Evolutionary conservation across 2,329 filamentous ascomycete genomes (phyloP).

Genomic region (Paecilomyces fulvus): DNA sequence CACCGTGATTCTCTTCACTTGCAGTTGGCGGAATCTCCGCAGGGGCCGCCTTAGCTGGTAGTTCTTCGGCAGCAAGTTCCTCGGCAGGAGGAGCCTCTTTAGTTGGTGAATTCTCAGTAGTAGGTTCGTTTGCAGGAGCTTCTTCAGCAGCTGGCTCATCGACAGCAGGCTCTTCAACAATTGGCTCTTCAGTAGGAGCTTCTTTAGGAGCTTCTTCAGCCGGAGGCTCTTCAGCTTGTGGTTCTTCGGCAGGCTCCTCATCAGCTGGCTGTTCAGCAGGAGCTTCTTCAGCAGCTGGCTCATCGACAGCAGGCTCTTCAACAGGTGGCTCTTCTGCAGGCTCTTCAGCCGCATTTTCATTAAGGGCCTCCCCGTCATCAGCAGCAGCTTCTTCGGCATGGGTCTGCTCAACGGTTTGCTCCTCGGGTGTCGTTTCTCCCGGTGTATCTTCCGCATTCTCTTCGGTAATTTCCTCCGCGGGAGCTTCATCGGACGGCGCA

Average conservation of each 20-base stretch:
- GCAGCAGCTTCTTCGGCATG: slow-evolving; percentile 10
- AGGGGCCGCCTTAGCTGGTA: slow-evolving; percentile 9
- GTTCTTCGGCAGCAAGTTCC: slow-evolving; percentile 7
- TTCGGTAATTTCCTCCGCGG: slow-evolving; percentile 5
- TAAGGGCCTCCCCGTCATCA: slow-evolving; percentile 6
- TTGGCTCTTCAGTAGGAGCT: slow-evolving; percentile 7
- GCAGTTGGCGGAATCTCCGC: slow-evolving; percentile 1
- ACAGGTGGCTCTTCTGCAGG: slow-evolving; percentile 5
- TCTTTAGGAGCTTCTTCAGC: slow-evolving; percentile 6
- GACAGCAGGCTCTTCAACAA: slow-evolving; percentile 8
- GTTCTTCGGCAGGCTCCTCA: neutral
- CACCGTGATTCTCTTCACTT: slow-evolving; percentile 4
- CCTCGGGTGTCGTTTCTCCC: slow-evolving; percentile 6
- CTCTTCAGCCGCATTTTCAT: slow-evolving; percentile 8
- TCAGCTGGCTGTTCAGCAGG: slow-evolving; percentile 5
- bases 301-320: slow-evolving; percentile 9
- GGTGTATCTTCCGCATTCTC: slow-evolving; percentile 10
- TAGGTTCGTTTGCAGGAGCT: slow-evolving; percentile 6
- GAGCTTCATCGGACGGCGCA: slow-evolving; percentile 4
- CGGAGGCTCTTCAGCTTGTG: slow-evolving; percentile 7
- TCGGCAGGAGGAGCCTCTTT: slow-evolving; percentile 1
- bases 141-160: slow-evolving; percentile 9
- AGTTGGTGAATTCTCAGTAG: slow-evolving; percentile 8
- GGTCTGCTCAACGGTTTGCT: slow-evolving; percentile 3
- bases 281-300: slow-evolving; percentile 7